Evolutionary conservation across 371 early-diverging fungal genomes (phyloP).

Genomic region (Apophysomyces variabilis): DNA sequence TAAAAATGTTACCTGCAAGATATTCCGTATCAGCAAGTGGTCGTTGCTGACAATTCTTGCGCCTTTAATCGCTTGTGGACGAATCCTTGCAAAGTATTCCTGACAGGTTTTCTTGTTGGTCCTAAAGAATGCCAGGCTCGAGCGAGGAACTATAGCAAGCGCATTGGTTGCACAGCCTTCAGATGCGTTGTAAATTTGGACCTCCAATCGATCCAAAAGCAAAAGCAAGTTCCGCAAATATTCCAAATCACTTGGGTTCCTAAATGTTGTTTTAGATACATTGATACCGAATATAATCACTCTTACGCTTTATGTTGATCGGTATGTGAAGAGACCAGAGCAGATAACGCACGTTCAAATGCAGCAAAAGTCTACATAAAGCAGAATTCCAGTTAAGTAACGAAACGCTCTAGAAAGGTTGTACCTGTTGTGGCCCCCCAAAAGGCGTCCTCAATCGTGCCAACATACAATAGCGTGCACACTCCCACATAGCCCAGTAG

Average conservation of each 20-base stretch:
- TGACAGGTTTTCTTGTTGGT: slow-evolving; percentile 75
- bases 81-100: slow-evolving; percentile 75
- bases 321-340: slow-evolving; percentile 16
- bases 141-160: slow-evolving; percentile 65
- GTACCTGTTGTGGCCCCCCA: slow-evolving; percentile 75
- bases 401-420: not conserved
- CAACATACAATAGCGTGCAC: slow-evolving; percentile 73
- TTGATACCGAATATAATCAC: not conserved
- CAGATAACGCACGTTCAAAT: slow-evolving; percentile 63
- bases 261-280: not conserved
- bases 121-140: slow-evolving; percentile 72
- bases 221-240: slow-evolving; percentile 50
- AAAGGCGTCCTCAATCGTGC: slow-evolving; percentile 77
- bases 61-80: slow-evolving; percentile 52
- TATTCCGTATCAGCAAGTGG: slow-evolving; percentile 49
- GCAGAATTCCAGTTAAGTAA: not conserved
- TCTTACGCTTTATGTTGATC: slow-evolving; percentile 10
- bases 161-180: slow-evolving; percentile 63
- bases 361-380: slow-evolving; percentile 68
- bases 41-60: slow-evolving; percentile 47
- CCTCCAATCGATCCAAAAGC: slow-evolving; percentile 74
- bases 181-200: slow-evolving; percentile 72
- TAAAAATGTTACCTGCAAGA: slow-evolving; percentile 34
- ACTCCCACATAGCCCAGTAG: slow-evolving; percentile 84
- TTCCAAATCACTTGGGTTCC: slow-evolving; percentile 15